These are phyloP conservation scores for Clarireedia homoeocarpa DNA, from an alignment of 2,329 filamentous ascomycete genomes.

Conservation along the genomic window DNA sequence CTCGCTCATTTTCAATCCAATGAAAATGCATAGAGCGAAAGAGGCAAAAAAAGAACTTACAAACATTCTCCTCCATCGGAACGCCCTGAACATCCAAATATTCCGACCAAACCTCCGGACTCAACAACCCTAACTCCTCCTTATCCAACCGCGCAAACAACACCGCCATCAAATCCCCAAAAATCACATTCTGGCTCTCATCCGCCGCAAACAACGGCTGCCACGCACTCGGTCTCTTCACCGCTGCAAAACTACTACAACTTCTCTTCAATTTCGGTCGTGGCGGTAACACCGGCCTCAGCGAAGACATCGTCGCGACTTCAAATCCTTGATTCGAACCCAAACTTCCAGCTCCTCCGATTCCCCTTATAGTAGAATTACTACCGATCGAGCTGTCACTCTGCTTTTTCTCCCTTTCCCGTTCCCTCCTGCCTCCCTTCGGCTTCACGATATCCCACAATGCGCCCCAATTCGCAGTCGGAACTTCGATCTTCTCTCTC, in stretches of 20 bases:
- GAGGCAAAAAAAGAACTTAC: conserved; percentile 11
- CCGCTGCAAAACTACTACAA: neutral
- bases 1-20: neutral
- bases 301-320: neutral
- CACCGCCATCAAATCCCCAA: conserved; percentile 22
- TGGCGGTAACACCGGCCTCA: neutral
- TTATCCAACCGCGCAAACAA: conserved; percentile 21
- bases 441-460: conserved; percentile 24
- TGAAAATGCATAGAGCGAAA: neutral
- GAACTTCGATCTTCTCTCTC: conserved; percentile 11
- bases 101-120: conserved; percentile 18
- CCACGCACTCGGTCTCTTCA: conserved; percentile 16
- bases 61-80: conserved; percentile 15
- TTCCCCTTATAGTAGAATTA: neutral
- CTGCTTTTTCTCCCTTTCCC: neutral
- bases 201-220: conserved; percentile 18
- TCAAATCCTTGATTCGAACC: neutral
- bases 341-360: neutral
- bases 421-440: neutral
- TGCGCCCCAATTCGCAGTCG: conserved; percentile 22
- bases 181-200: conserved; percentile 15
- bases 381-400: neutral
- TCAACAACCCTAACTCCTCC: conserved; percentile 17
- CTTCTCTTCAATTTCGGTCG: neutral
- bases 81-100: conserved; percentile 21